Conservation (phyloP, 495 filamentous ascomycete species). For the Neurospora sp. region DNA sequence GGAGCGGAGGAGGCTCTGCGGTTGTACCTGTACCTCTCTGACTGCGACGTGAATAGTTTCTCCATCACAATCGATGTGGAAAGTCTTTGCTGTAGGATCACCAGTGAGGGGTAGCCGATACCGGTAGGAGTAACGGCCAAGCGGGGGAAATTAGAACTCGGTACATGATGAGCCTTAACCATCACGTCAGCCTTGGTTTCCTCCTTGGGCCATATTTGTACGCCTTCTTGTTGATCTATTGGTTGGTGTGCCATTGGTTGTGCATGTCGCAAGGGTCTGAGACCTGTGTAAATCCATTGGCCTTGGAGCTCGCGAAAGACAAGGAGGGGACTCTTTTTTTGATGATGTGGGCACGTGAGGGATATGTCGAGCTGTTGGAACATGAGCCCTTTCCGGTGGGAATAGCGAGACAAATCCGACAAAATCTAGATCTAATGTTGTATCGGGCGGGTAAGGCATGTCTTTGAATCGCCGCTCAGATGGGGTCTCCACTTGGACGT, state of each 20-base stretch:
- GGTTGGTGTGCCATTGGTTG: slow-evolving; percentile 15
- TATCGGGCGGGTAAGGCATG: background rate
- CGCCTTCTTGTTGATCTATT: slow-evolving; percentile 6
- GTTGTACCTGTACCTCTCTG: background rate
- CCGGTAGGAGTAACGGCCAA: background rate
- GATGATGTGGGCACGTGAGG: background rate
- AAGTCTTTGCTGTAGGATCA: background rate
- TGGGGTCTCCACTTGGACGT: background rate
- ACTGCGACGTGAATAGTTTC: background rate
- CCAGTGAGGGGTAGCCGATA: background rate
- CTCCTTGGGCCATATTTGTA: slow-evolving; percentile 11
- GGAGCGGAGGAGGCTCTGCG: background rate
- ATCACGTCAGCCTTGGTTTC: slow-evolving; percentile 4
- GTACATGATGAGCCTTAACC: background rate
- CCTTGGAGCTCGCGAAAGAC: background rate
- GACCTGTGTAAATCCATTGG: background rate
- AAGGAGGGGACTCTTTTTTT: background rate
- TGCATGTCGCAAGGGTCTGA: slow-evolving; percentile 12
- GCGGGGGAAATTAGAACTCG: background rate
- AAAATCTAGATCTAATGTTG: background rate
- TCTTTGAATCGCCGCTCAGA: background rate
- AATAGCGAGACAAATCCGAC: background rate
- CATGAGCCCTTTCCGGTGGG: background rate
- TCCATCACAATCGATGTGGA: background rate
- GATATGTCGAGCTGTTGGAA: background rate